Conservation (phyloP, 208 protist genomes). For the Histomonas meleagridis region DNA sequence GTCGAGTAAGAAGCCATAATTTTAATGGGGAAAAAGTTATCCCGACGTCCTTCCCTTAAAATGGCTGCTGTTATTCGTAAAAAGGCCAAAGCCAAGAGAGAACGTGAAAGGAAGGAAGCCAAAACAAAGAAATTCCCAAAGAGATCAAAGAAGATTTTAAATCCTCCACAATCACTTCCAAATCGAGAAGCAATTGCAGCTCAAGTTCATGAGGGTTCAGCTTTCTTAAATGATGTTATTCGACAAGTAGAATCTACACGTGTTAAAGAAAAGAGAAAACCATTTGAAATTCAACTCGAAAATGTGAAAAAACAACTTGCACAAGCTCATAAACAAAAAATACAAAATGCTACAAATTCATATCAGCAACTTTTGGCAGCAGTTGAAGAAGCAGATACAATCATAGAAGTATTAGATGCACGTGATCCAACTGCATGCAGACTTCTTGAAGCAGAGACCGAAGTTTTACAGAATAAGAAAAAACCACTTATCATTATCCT, state of each 20-base stretch:
- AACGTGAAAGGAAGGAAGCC: not conserved
- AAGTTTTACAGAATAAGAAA: not conserved
- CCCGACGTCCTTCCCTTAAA: not conserved
- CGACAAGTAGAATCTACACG: not conserved
- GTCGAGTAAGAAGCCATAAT: too few species aligned
- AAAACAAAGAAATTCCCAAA: slow-evolving; percentile 21
- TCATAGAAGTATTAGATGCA: slow-evolving; percentile 10
- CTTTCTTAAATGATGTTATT: slow-evolving; percentile 8
- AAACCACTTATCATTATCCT: not conserved
- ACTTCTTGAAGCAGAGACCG: not conserved
- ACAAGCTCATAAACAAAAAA: not conserved
- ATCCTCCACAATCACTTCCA: not conserved
- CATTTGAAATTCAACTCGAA: not conserved
- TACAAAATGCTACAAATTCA: not conserved
- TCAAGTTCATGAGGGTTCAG: not conserved
- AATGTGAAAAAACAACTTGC: not conserved
- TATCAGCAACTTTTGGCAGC: not conserved
- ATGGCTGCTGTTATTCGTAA: slow-evolving; percentile 18
- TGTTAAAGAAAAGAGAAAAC: not conserved
- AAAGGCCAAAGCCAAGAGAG: not conserved
- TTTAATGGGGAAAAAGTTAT: not conserved
- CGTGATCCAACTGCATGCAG: slow-evolving; percentile 14
- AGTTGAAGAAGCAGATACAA: slow-evolving; percentile 1
- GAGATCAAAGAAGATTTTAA: slow-evolving; percentile 10
- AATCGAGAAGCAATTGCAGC: not conserved